A percentile compares a stretch with the other conserved stretches of the same genome.
These are phyloP conservation scores for Venturia carpophila DNA, from an alignment of 2,329 filamentous ascomycete genomes.

Conservation along the genomic window DNA sequence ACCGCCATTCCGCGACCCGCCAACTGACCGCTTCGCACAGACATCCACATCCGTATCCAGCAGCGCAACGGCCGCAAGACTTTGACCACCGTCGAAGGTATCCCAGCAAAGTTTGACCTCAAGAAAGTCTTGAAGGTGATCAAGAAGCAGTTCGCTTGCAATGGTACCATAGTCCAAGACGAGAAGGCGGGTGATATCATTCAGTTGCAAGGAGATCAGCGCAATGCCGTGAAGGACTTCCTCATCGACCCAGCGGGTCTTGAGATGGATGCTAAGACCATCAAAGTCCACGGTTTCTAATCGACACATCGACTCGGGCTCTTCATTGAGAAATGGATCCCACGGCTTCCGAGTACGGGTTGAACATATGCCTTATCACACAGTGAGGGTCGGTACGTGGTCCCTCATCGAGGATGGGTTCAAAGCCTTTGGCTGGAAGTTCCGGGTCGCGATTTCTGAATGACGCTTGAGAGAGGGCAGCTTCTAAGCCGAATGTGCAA, in stretches of 20 bases:
- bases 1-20: not conserved
- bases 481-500: not conserved
- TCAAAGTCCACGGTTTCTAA: slow-evolving; percentile 76
- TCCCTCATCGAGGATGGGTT: slow-evolving; percentile 1
- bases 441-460: slow-evolving; percentile 6
- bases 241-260: slow-evolving; percentile 92
- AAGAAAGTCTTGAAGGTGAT: slow-evolving; percentile 99
- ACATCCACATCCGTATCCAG: slow-evolving; percentile 43
- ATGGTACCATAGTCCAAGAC: slow-evolving; percentile 98
- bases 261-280: slow-evolving; percentile 90
- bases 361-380: slow-evolving; percentile 8
- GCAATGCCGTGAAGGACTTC: slow-evolving; percentile 97
- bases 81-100: slow-evolving; percentile 97
- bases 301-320: slow-evolving; percentile 22
- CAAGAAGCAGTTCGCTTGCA: slow-evolving; percentile 99
- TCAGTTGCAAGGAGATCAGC: slow-evolving; percentile 98
- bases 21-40: not conserved
- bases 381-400: slow-evolving; percentile 10
- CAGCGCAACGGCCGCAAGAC: slow-evolving; percentile 99
- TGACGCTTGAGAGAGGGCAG: slow-evolving; percentile 3
- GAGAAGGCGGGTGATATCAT: slow-evolving; percentile 42
- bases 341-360: slow-evolving; percentile 5
- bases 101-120: slow-evolving; percentile 97
- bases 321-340: slow-evolving; percentile 8
- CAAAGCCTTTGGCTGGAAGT: slow-evolving; percentile 11